Percentiles rank a stretch among this genome's conserved stretches.
Evolutionary conservation across 1,284 basidiomycete species (phyloP).

Genomic region (Ceratobasidium sp.): DNA sequence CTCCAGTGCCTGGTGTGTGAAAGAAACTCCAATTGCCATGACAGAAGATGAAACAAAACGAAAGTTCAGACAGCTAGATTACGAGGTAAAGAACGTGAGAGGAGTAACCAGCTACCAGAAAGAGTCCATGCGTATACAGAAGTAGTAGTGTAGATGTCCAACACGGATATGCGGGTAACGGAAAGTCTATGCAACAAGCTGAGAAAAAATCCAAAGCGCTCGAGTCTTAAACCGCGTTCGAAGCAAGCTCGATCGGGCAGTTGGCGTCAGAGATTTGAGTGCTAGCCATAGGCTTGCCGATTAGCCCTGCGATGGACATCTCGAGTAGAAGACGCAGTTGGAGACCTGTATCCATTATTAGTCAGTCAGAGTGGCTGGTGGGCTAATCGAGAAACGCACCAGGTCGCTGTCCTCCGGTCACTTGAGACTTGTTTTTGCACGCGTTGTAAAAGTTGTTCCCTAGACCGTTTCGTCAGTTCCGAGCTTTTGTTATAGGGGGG

Average conservation of each 20-base stretch:
- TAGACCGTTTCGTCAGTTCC: slow-evolving; percentile 65
- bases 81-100: slow-evolving; percentile 19
- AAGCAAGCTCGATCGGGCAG: slow-evolving; percentile 82
- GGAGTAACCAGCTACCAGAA: slow-evolving; percentile 6
- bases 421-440: slow-evolving; percentile 74
- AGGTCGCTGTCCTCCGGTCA: slow-evolving; percentile 68
- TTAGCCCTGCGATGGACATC: slow-evolving; percentile 79
- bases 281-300: slow-evolving; percentile 67
- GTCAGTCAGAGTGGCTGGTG: slow-evolving; percentile 6
- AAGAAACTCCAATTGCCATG: background rate
- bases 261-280: slow-evolving; percentile 72
- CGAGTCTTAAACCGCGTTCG: slow-evolving; percentile 56
- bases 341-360: slow-evolving; percentile 64
- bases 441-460: slow-evolving; percentile 85
- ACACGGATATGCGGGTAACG: background rate
- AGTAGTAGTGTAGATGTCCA: slow-evolving; percentile 27
- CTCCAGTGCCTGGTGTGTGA: background rate
- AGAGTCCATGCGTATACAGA: slow-evolving; percentile 42
- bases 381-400: slow-evolving; percentile 62
- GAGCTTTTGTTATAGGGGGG: slow-evolving; percentile 71
- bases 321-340: slow-evolving; percentile 76
- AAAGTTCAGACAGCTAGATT: slow-evolving; percentile 30
- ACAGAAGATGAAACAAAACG: background rate
- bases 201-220: background rate
- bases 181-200: slow-evolving; percentile 27